Percentiles rank a stretch among this genome's conserved stretches.
phyloP scores from a whole-genome alignment of 1,284 basidiomycete genomes.

The Microbotryum intermedium region DNA sequence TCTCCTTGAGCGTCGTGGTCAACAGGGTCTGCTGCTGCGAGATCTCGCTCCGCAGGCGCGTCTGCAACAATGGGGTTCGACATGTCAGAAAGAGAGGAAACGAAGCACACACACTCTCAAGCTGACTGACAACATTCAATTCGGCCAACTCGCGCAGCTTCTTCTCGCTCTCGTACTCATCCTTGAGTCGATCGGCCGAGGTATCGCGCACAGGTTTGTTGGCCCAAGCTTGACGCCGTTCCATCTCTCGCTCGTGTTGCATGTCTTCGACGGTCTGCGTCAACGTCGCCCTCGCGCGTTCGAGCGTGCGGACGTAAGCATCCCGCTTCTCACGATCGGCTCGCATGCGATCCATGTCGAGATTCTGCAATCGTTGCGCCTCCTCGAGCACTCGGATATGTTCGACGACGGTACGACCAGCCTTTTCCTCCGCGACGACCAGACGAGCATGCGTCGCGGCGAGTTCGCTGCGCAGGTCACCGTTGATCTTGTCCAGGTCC shows the following conservation, averaged over 20 bases:
- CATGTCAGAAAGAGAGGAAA: not conserved
- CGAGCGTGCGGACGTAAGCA: conserved; percentile 25
- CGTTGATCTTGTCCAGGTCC: conserved; percentile 52
- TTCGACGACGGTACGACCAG: conserved; percentile 50
- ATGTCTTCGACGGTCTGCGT: conserved; percentile 28
- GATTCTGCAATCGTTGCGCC: conserved; percentile 58
- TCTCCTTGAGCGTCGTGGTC: conserved; percentile 8
- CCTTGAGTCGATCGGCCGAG: not conserved
- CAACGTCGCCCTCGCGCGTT: conserved; percentile 12
- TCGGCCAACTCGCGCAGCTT: conserved; percentile 27
- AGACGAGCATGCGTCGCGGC: conserved; percentile 27
- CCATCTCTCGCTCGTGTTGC: conserved; percentile 23
- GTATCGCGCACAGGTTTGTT: not conserved
- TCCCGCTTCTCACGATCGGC: conserved; percentile 24
- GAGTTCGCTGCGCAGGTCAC: conserved; percentile 33
- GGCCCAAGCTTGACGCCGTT: conserved; percentile 14
- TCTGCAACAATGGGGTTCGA: not conserved
- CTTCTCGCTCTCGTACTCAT: conserved; percentile 16
- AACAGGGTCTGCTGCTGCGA: conserved; percentile 9
- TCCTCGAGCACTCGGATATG: conserved; percentile 97
- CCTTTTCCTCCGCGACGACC: conserved; percentile 26
- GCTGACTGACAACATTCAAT: conserved; percentile 22
- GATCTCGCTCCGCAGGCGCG: conserved; percentile 21
- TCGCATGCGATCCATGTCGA: conserved; percentile 24
- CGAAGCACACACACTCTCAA: not conserved